Conservation (phyloP, 75 land plant species). For the Pinus taeda region DNA sequence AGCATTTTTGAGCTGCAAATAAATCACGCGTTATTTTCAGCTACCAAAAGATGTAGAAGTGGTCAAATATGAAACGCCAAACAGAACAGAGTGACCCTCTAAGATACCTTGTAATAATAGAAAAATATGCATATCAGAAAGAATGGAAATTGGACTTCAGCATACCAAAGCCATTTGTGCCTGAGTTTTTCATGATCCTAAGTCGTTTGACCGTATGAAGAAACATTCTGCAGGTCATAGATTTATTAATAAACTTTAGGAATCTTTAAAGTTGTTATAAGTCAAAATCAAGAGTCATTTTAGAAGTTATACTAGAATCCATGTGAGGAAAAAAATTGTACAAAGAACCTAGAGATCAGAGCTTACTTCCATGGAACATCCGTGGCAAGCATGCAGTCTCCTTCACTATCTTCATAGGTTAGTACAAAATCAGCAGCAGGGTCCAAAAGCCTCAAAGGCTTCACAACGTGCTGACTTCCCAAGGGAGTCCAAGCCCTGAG, state of each 20-base stretch:
- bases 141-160: neutral
- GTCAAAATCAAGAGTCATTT: neutral
- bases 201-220: slow-evolving; percentile 63
- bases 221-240: slow-evolving; percentile 57
- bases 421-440: slow-evolving; percentile 67
- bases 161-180: slow-evolving; percentile 59
- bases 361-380: slow-evolving; percentile 93
- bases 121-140: neutral
- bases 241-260: neutral
- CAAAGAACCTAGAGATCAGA: neutral
- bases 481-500: neutral
- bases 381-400: slow-evolving; percentile 90
- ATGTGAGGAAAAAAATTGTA: neutral
- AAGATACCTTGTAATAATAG: neutral
- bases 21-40: neutral
- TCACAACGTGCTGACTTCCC: slow-evolving; percentile 1
- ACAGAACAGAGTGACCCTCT: neutral
- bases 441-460: slow-evolving; percentile 35
- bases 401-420: slow-evolving; percentile 86
- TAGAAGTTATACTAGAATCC: neutral
- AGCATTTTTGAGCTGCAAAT: neutral
- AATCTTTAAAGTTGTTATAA: neutral
- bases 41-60: neutral
- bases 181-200: slow-evolving; percentile 66
- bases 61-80: neutral